Conservation (phyloP, 768 basidiomycete species). For the Aureoboletus auriporus region DNA sequence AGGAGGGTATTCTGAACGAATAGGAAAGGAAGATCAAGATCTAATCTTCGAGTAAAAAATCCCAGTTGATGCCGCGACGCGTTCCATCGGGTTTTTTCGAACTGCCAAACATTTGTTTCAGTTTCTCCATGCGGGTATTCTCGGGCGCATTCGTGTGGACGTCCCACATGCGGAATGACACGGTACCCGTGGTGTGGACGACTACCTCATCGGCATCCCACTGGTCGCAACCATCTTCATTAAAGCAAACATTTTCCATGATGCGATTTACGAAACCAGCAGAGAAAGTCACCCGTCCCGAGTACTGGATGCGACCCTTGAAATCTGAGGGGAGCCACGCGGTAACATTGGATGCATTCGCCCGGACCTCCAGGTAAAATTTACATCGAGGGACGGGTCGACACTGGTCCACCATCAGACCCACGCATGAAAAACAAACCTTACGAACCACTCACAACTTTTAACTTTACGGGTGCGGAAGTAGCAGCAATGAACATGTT, state of each 20-base stretch:
- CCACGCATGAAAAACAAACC: background rate
- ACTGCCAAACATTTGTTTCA: constrained; percentile 63
- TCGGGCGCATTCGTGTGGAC: constrained; percentile 63
- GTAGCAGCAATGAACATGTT: constrained; percentile 61
- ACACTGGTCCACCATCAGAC: constrained; percentile 39
- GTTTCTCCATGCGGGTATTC: constrained; percentile 53
- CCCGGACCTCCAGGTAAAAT: constrained; percentile 64
- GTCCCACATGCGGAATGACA: constrained; percentile 81
- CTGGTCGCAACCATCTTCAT: constrained; percentile 34
- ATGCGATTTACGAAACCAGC: constrained; percentile 73
- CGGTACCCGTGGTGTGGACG: constrained; percentile 54
- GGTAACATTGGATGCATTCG: constrained; percentile 64
- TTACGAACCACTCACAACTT: constrained; percentile 53
- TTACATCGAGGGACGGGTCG: constrained; percentile 49
- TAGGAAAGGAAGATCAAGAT: background rate
- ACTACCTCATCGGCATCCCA: constrained; percentile 58
- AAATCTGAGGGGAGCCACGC: constrained; percentile 81
- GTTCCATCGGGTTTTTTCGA: constrained; percentile 47
- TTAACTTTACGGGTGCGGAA: constrained; percentile 55
- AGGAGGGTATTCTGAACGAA: constrained; percentile 16
- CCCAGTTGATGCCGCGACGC: constrained; percentile 59
- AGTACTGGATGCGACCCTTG: constrained; percentile 58
- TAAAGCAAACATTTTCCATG: constrained; percentile 47
- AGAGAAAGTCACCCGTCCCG: constrained; percentile 54
- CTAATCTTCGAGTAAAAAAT: constrained; percentile 72